Percentiles rank a stretch among this genome's conserved stretches.
Evolutionary conservation across 2,329 filamentous ascomycete species (phyloP).

Genomic region (Huntiella savannae): DNA sequence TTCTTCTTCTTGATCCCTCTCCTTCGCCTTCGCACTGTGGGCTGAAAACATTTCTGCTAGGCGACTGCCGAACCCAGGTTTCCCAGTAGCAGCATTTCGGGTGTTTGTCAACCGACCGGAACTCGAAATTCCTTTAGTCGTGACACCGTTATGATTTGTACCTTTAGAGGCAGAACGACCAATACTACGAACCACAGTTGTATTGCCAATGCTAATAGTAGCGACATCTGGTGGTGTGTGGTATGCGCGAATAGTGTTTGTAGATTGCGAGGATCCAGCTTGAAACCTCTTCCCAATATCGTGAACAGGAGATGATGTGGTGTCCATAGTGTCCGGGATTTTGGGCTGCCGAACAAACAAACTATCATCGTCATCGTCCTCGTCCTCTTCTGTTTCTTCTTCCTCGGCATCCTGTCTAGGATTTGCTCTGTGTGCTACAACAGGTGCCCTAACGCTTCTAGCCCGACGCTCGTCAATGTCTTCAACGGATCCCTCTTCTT

Average conservation of each 20-base stretch:
- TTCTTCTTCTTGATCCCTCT: conserved; percentile 12
- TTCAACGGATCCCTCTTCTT: not conserved
- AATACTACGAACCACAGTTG: conserved; percentile 45
- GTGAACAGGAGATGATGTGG: not conserved
- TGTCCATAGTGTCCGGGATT: not conserved
- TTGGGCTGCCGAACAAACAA: not conserved
- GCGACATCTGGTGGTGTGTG: conserved; percentile 47
- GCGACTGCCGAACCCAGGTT: conserved; percentile 25
- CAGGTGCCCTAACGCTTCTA: no score
- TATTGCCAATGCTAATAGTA: conserved; percentile 55
- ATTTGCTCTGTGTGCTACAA: conserved; percentile 11
- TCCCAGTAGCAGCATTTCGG: not conserved
- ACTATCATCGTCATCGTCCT: conserved; percentile 5
- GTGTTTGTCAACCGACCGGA: no score
- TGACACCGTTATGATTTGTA: no score
- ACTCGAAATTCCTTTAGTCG: no score
- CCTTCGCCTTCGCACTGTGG: conserved; percentile 11
- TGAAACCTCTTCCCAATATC: not conserved
- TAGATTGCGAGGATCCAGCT: not conserved
- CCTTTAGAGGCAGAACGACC: conserved; percentile 19
- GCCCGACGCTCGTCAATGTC: not conserved
- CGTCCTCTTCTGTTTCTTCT: not conserved
- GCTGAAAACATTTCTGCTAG: conserved; percentile 27
- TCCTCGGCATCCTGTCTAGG: conserved; percentile 15
- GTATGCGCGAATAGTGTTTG: not conserved